Evolutionary conservation across 495 filamentous ascomycete species (phyloP).

Genomic region (Astrothelium macrocarpum): DNA sequence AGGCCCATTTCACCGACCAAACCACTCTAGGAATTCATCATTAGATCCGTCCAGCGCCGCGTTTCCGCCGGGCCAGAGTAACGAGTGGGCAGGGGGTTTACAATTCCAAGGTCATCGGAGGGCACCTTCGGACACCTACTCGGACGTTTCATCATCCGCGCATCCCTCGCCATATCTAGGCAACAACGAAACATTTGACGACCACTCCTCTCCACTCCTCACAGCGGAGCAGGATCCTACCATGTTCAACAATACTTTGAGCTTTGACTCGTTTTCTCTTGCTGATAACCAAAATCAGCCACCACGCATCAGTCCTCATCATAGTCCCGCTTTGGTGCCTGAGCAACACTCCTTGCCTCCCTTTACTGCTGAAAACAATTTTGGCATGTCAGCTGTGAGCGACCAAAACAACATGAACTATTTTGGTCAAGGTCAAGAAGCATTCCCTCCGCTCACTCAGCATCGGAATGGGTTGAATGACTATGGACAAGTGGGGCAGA

Average conservation of each 20-base stretch:
- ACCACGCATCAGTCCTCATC: constrained; percentile 66
- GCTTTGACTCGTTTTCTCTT: constrained; percentile 71
- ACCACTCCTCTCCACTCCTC: constrained; percentile 70
- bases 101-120: constrained; percentile 68
- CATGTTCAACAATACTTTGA: constrained; percentile 67
- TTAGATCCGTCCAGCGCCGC: constrained; percentile 69
- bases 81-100: constrained; percentile 61
- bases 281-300: constrained; percentile 57
- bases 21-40: constrained; percentile 71
- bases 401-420: constrained; percentile 12
- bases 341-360: constrained; percentile 44
- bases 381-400: constrained; percentile 35
- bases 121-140: constrained; percentile 74
- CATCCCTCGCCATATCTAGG: constrained; percentile 70
- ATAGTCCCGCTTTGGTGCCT: constrained; percentile 71
- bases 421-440: constrained; percentile 36
- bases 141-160: constrained; percentile 74
- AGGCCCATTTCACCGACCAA: constrained; percentile 50
- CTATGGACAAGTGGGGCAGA: constrained; percentile 60
- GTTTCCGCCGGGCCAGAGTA: constrained; percentile 51
- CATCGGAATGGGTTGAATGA: constrained; percentile 40
- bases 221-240: constrained; percentile 57
- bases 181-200: constrained; percentile 71
- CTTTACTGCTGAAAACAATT: constrained; percentile 33
- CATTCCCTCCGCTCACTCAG: constrained; percentile 46